phyloP scores from a whole-genome alignment of 2,329 filamentous ascomycete genomes.

The Harringtonia lauricola region DNA sequence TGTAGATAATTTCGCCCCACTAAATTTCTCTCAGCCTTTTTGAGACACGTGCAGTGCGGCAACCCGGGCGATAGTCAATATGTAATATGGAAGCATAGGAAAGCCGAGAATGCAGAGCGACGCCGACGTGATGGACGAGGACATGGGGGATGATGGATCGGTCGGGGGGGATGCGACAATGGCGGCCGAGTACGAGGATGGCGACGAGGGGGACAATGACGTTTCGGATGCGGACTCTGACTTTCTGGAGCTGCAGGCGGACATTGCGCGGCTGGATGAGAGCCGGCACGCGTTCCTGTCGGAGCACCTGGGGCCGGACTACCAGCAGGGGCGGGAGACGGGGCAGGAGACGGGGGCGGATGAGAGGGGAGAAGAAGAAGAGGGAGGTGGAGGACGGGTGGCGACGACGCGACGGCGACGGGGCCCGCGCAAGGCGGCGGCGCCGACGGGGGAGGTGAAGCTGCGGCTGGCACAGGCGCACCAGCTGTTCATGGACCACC shows the following conservation, averaged over 20 bases:
- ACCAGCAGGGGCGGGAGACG: neutral
- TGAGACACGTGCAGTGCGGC: too few relatives aligned
- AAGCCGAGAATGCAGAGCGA: too few relatives aligned
- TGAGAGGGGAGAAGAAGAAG: conserved; percentile 4
- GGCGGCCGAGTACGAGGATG: conserved; percentile 12
- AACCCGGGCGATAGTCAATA: too few relatives aligned
- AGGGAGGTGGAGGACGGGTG: neutral
- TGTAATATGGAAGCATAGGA: too few relatives aligned
- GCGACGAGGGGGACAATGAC: conserved; percentile 11
- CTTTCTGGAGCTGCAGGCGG: conserved; percentile 25
- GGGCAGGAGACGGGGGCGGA: neutral
- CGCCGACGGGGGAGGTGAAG: conserved; percentile 62
- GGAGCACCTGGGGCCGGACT: conserved; percentile 16
- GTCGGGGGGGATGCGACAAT: neutral
- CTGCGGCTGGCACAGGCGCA: conserved; percentile 55
- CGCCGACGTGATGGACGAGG: too few relatives aligned
- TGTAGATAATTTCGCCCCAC: too few relatives aligned
- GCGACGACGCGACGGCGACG: conserved; percentile 17
- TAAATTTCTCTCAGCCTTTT: too few relatives aligned
- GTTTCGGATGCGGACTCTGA: conserved; percentile 30
- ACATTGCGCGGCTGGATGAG: conserved; percentile 26
- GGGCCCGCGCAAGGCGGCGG: conserved; percentile 49
- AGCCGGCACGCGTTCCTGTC: conserved; percentile 22
- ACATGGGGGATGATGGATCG: too few relatives aligned
- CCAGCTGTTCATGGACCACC: conserved; percentile 51